phyloP scores from a whole-genome alignment of 2,329 filamentous ascomycete species.

The Claviceps cyperi region DNA sequence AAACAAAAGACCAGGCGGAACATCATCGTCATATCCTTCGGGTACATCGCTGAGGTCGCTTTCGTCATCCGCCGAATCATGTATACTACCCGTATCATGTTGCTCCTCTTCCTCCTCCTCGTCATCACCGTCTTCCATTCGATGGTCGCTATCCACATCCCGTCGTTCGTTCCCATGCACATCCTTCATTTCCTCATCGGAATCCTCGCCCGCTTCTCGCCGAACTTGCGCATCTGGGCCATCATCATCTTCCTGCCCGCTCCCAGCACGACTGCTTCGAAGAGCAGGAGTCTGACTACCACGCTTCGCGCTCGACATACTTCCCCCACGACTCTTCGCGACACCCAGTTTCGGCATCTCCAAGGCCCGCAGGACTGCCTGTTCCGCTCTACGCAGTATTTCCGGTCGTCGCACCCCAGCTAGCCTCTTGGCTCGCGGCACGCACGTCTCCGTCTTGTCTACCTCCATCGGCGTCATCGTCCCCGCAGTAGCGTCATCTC shows the following conservation, averaged over 20 bases:
- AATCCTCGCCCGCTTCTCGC: slow-evolving; percentile 20
- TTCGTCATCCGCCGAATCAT: slow-evolving; percentile 54
- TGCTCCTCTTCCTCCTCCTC: neutral
- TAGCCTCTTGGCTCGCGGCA: slow-evolving; percentile 23
- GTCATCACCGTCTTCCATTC: slow-evolving; percentile 11
- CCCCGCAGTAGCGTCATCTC: slow-evolving; percentile 19
- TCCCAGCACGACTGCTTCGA: slow-evolving; percentile 22
- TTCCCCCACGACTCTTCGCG: slow-evolving; percentile 35
- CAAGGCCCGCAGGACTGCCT: slow-evolving; percentile 35
- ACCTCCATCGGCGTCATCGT: slow-evolving; percentile 22
- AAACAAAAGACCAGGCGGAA: slow-evolving; percentile 37
- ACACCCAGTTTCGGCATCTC: slow-evolving; percentile 32
- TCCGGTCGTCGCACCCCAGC: slow-evolving; percentile 39
- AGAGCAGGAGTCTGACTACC: slow-evolving; percentile 25
- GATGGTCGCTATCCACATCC: slow-evolving; percentile 17
- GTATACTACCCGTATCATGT: slow-evolving; percentile 35
- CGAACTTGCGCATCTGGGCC: slow-evolving; percentile 25
- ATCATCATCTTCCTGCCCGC: slow-evolving; percentile 26
- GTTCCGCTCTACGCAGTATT: slow-evolving; percentile 46
- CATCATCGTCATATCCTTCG: slow-evolving; percentile 42
- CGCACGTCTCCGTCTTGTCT: slow-evolving; percentile 26
- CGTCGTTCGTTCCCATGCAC: slow-evolving; percentile 15
- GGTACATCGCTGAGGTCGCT: slow-evolving; percentile 54
- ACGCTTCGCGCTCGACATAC: slow-evolving; percentile 35
- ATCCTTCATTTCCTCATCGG: slow-evolving; percentile 30